A percentile compares a stretch with the other conserved stretches of the same genome.
phyloP scores from a whole-genome alignment of 768 basidiomycete species.

The Pleurotus salmoneostramineus region DNA sequence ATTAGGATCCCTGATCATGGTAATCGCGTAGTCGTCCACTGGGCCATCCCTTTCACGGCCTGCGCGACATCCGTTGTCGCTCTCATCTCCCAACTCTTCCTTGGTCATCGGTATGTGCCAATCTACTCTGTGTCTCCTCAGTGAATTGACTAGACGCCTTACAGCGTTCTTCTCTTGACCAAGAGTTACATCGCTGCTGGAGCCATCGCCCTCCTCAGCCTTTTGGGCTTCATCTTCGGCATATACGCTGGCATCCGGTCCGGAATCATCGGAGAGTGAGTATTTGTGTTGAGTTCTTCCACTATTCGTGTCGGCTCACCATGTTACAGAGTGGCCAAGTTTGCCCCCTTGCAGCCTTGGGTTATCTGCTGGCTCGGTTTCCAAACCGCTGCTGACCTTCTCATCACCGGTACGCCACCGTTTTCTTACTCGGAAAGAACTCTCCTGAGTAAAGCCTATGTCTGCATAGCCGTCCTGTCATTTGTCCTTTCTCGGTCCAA shows the following conservation, averaged over 20 bases:
- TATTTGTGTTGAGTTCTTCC: not conserved
- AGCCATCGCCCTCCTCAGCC: slow-evolving; percentile 31
- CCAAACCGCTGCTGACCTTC: slow-evolving; percentile 38
- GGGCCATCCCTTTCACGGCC: slow-evolving; percentile 50
- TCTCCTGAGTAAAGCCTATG: no score
- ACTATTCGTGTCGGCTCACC: not conserved
- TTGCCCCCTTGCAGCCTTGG: slow-evolving; percentile 33
- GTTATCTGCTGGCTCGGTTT: slow-evolving; percentile 44
- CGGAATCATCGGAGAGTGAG: slow-evolving; percentile 37
- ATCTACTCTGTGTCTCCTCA: no score
- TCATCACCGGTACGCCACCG: slow-evolving; percentile 42
- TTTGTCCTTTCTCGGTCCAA: slow-evolving; percentile 34
- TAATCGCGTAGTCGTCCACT: slow-evolving; percentile 31
- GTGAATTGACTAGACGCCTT: not conserved
- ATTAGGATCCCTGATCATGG: not conserved
- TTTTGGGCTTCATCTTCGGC: slow-evolving; percentile 38
- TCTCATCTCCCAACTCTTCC: slow-evolving; percentile 45
- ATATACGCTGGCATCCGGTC: slow-evolving; percentile 37
- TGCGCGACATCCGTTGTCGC: slow-evolving; percentile 42
- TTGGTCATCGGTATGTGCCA: slow-evolving; percentile 35
- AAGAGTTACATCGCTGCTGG: slow-evolving; percentile 28
- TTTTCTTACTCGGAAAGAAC: not conserved
- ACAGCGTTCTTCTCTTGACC: slow-evolving; percentile 31
- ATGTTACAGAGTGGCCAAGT: slow-evolving; percentile 32
- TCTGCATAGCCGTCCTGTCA: slow-evolving; percentile 19